phyloP scores from a whole-genome alignment of 257 asterid genomes.

The Leonotis leonurus region DNA sequence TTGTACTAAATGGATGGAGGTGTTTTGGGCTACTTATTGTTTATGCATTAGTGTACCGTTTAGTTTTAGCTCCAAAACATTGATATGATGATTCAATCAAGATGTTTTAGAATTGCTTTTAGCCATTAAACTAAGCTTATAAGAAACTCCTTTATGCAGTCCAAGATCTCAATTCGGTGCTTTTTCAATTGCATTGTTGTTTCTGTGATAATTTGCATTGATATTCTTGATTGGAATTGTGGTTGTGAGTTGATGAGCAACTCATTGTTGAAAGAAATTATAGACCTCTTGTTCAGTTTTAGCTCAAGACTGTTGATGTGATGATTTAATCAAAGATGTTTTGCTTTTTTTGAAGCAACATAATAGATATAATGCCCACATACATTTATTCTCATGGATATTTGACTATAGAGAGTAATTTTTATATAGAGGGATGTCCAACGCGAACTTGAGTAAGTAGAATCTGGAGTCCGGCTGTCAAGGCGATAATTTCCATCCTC shows the following conservation, averaged over 20 bases:
- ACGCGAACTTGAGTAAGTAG: conserved; percentile 90
- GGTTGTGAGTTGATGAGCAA: too few relatives aligned
- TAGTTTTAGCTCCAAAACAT: conserved; percentile 36
- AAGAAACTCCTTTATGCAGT: background rate
- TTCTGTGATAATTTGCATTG: too few relatives aligned
- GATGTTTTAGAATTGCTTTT: conserved; percentile 3
- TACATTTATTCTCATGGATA: background rate
- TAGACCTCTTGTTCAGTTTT: too few relatives aligned
- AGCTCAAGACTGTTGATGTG: too few relatives aligned
- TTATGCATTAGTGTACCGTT: conserved; percentile 19
- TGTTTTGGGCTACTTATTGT: conserved; percentile 27
- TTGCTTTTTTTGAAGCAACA: background rate
- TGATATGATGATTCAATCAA: conserved; percentile 28
- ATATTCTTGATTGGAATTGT: too few relatives aligned
- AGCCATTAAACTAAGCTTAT: conserved; percentile 2
- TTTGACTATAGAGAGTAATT: background rate
- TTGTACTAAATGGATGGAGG: conserved; percentile 32
- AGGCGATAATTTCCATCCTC: conserved; percentile 70
- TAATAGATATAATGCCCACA: too few relatives aligned
- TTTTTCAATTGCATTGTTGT: background rate
- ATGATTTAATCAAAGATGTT: too few relatives aligned
- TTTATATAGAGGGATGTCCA: conserved; percentile 80
- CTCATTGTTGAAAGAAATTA: too few relatives aligned
- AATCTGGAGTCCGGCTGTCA: conserved; percentile 72
- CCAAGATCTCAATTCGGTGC: background rate